Conservation (phyloP, 176 grass and related monocot species). For the Cymbopogon citratus region DNA sequence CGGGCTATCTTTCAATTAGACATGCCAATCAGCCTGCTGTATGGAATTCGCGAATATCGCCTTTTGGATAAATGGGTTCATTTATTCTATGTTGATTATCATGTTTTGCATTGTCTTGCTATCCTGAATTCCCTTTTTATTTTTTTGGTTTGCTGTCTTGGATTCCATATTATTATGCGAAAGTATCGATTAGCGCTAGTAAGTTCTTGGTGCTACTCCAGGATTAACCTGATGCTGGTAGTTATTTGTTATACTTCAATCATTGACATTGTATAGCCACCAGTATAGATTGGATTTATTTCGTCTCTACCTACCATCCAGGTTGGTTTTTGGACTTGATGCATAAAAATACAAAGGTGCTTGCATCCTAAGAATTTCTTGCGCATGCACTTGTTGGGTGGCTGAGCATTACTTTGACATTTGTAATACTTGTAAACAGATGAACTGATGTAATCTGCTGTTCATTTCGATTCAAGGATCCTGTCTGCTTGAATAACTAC, state of each 20-base stretch:
- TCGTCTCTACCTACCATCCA: conserved; percentile 27
- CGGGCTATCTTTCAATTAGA: neutral
- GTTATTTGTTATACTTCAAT: conserved; percentile 6
- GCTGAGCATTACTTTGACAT: conserved; percentile 19
- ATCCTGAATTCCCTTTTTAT: neutral
- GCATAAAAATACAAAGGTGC: conserved; percentile 22
- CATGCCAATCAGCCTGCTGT: neutral
- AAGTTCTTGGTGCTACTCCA: neutral
- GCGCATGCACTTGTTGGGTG: conserved; percentile 10
- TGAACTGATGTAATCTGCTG: neutral
- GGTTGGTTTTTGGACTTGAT: conserved; percentile 11
- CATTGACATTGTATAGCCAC: conserved; percentile 8
- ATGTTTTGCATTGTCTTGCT: neutral
- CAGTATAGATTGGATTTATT: conserved; percentile 36
- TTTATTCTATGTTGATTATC: neutral
- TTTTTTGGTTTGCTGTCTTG: neutral
- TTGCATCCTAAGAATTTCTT: conserved; percentile 17
- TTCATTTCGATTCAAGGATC: neutral
- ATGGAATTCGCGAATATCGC: neutral
- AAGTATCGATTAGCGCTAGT: neutral
- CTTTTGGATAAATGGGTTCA: neutral
- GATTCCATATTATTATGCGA: neutral
- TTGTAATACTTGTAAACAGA: neutral
- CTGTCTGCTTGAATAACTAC: neutral
- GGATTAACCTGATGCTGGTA: neutral